Percentiles rank a stretch among this genome's conserved stretches.
These are phyloP conservation scores for Phytophthora hybrid DNA, from an alignment of 352 stramenopile species.

Conservation along the genomic window DNA sequence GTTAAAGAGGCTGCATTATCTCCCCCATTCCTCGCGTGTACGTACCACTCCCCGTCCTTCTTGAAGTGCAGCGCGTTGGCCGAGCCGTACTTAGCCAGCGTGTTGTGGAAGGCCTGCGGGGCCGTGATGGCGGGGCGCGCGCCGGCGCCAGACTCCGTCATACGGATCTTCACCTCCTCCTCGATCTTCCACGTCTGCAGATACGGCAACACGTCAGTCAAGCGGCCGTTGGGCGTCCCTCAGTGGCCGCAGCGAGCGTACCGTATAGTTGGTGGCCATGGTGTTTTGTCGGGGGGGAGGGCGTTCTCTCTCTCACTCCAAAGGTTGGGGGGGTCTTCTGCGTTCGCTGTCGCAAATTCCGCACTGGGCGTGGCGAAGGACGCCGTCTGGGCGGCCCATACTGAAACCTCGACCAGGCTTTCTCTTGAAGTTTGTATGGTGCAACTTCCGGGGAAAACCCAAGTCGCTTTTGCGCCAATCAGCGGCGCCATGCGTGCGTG, in stretches of 20 bases:
- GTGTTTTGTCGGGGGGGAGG: constrained; percentile 12
- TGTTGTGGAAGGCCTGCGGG: constrained; percentile 68
- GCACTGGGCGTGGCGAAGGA: constrained; percentile 37
- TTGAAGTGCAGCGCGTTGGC: constrained; percentile 76
- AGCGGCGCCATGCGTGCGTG: constrained; percentile 9
- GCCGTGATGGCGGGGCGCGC: constrained; percentile 59
- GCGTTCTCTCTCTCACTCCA: neutral
- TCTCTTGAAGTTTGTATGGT: constrained; percentile 36
- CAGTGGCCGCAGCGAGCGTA: constrained; percentile 23
- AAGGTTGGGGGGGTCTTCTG: constrained; percentile 24
- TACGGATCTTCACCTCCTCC: constrained; percentile 83
- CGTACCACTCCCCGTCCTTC: constrained; percentile 76
- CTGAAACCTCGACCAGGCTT: constrained; percentile 22
- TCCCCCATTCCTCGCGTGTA: neutral
- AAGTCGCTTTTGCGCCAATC: constrained; percentile 25
- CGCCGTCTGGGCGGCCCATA: constrained; percentile 13
- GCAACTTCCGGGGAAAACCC: constrained; percentile 19
- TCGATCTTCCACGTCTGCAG: constrained; percentile 86
- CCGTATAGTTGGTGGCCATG: constrained; percentile 51
- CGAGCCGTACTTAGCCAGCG: constrained; percentile 59
- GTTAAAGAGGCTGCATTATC: constrained; percentile 9
- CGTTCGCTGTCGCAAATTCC: constrained; percentile 50
- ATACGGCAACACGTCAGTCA: constrained; percentile 8
- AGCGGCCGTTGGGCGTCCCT: neutral
- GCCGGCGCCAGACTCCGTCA: constrained; percentile 60